Conservation (phyloP, 257 asterid genomes). For the Catharanthus roseus region DNA sequence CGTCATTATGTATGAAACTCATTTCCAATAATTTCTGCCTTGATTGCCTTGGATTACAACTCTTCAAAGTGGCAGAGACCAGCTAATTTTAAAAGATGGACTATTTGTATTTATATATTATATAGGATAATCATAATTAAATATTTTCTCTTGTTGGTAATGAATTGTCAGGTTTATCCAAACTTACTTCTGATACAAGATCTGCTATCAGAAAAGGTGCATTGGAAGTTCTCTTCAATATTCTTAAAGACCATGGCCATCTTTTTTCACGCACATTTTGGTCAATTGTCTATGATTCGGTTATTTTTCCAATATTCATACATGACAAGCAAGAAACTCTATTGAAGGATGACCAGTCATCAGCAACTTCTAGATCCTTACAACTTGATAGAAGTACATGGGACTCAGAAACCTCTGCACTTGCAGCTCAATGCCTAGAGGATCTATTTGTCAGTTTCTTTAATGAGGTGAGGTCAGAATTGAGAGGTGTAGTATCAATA, state of each 20-base stretch:
- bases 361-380: slow-evolving; percentile 31
- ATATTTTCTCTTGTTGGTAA: slow-evolving; percentile 8
- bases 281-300: slow-evolving; percentile 59
- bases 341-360: slow-evolving; percentile 32
- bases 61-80: background rate
- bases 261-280: slow-evolving; percentile 74
- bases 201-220: slow-evolving; percentile 89
- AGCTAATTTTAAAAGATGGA: background rate
- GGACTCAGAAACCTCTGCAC: slow-evolving; percentile 76
- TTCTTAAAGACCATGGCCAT: slow-evolving; percentile 92
- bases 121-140: background rate
- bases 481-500: slow-evolving; percentile 62
- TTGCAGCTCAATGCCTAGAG: slow-evolving; percentile 65
- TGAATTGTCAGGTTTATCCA: slow-evolving; percentile 72
- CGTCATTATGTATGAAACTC: background rate
- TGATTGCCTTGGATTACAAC: background rate
- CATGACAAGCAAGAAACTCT: slow-evolving; percentile 45
- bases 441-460: slow-evolving; percentile 70
- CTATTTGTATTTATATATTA: background rate
- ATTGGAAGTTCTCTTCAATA: slow-evolving; percentile 91
- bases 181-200: slow-evolving; percentile 88
- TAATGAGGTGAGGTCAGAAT: slow-evolving; percentile 54
- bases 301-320: slow-evolving; percentile 67
- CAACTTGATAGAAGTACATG: slow-evolving; percentile 57
- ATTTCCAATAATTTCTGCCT: background rate